Conservation (phyloP, 208 protist species). For the Strigomonas culicis region DNA sequence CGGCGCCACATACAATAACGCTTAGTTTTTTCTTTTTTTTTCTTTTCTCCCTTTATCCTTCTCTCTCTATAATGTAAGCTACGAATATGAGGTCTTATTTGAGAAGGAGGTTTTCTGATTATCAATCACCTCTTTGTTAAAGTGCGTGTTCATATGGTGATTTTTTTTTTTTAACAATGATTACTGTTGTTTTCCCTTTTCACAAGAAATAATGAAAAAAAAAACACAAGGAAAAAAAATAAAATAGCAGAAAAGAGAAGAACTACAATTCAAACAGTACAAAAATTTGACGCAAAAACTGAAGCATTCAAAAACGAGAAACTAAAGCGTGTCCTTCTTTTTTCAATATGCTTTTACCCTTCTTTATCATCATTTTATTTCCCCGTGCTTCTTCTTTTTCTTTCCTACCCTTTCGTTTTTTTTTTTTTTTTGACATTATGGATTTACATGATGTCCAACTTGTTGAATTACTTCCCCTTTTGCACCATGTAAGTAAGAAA, state of each 20-base stretch:
- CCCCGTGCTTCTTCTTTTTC: background rate
- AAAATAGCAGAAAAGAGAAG: no score
- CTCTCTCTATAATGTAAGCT: background rate
- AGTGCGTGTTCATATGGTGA: background rate
- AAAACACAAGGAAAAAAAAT: background rate
- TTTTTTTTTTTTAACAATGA: slow-evolving; percentile 5
- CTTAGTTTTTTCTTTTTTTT: slow-evolving; percentile 6
- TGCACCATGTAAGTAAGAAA: slow-evolving; percentile 2
- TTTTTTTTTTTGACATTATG: slow-evolving; percentile 3
- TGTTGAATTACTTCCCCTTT: slow-evolving; percentile 1
- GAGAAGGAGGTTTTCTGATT: background rate
- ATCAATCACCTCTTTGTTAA: background rate
- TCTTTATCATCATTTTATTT: slow-evolving; percentile 3
- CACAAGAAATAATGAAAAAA: background rate
- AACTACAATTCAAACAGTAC: no score
- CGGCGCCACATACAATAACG: background rate
- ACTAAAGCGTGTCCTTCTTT: background rate
- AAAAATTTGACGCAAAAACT: no score
- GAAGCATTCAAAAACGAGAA: no score
- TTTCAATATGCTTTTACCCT: slow-evolving; percentile 1
- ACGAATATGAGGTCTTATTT: background rate
- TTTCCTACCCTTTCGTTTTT: background rate
- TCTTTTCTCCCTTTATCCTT: background rate
- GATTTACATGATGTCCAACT: background rate
- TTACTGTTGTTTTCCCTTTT: no score